Base-by-base conservation (phyloP, 768 basidiomycete genomes). In the Tricholoma terreum region DNA sequence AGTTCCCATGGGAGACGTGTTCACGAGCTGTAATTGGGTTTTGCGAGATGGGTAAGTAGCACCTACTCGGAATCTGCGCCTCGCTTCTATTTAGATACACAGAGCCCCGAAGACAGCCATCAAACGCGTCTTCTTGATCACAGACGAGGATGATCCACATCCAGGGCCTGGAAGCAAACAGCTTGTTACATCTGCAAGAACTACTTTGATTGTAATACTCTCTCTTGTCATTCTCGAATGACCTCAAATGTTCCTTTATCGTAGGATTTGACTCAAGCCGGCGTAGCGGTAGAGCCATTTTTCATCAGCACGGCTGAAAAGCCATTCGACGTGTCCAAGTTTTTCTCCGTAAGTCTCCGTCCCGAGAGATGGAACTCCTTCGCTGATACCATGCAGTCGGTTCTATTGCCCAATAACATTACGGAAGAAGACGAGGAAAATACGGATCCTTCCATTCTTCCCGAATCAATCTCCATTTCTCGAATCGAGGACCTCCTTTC, bases 81-180 rank as follows among this genome's bases (percentile, higher is more conserved):
- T 49, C 48, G 24, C 17, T 36, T 38, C 46, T 15, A 22, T 30
- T 52, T 24, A 27, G 17, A 35, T 38, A 52, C 36, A 19, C 58
- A 94, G 92, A 10, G 89, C 91, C 7, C 86, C 87, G 19, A 93
- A 94, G 66, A 92, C 86, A 0, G 92, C 93, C 2, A 86, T 89
- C n/a, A 95, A 96, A 67, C 86, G 94, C 5, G 82, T 98, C 1
- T 98, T 98, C 69, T 75, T 96, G 36, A 90, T 99, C 42, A 98
- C 97, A 0, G 89, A 98, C 67, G 86, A 90, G 62, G 93, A 94
- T 63, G 72, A 90, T 62, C 94, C 94, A 2, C 84, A 82, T 66
- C 72, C 81, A 5, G 80, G 81, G 10, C 68, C 76, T 4, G 78
- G 75, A n/a, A 83, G 73, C 64, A 77, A 78, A 43, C 86, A 88